Evolutionary conservation across 129 eudicot species (phyloP).

Genomic region (Calendula officinalis): DNA sequence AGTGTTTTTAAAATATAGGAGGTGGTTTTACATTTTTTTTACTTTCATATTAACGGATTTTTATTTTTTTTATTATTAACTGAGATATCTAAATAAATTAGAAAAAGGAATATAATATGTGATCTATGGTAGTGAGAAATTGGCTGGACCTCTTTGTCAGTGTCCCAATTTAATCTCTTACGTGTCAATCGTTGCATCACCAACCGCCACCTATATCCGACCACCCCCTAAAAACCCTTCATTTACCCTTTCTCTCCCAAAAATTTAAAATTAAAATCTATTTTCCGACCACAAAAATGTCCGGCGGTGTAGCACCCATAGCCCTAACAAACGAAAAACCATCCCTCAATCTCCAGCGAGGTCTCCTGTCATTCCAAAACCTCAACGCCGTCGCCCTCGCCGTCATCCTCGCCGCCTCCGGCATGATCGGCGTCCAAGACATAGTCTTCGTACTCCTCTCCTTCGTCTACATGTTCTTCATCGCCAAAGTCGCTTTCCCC

Average conservation of each 20-base stretch:
- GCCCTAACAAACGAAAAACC: conserved; percentile 27
- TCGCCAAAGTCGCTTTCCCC: conserved; percentile 64
- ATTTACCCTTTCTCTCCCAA: neutral
- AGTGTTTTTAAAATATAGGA: no score
- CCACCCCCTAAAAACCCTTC: neutral
- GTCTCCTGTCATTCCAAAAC: conserved; percentile 50
- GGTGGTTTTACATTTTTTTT: no score
- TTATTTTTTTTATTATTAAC: no score
- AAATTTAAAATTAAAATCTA: neutral
- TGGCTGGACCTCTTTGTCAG: neutral
- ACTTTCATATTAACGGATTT: no score
- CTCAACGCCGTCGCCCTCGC: conserved; percentile 49
- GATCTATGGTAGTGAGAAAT: neutral
- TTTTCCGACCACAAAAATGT: conserved; percentile 36
- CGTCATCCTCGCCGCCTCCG: conserved; percentile 59
- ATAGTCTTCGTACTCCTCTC: conserved; percentile 51
- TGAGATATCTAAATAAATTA: no score
- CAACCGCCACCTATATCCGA: conserved; percentile 6
- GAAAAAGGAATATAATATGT: no score
- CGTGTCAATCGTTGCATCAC: conserved; percentile 18
- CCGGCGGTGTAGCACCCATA: conserved; percentile 57
- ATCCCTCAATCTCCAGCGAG: conserved; percentile 6
- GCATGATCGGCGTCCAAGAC: conserved; percentile 53
- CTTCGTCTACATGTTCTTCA: conserved; percentile 55
- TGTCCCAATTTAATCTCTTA: neutral